Evolutionary conservation across 2,329 filamentous ascomycete genomes (phyloP), one percentile per base, ranked within the genome.

Genomic region (Nothopassalora personata): DNA sequence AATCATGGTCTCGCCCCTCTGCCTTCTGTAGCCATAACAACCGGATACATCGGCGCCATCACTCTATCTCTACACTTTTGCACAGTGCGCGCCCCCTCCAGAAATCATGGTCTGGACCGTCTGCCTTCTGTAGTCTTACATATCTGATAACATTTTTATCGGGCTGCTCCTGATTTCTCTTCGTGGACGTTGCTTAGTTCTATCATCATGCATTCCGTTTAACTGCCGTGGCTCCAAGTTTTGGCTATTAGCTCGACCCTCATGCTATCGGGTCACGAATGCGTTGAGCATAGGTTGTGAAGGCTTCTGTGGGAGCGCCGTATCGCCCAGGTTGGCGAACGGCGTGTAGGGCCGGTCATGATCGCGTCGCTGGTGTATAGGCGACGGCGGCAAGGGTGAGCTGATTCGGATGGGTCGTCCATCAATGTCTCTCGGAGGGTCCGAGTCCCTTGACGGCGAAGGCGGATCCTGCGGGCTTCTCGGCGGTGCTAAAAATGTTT

Each of bases 331-430:
- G 10, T 39, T 33, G 33, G 23, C 34, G 39, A 30, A 47, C 27
- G 9, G 27, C 36, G 34, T 10, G 48, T 45, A 10, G 53, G 49
- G 5, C 49, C 43, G 27, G 48, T 48, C 7, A 23, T 23, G 23
- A 46, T 56, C 49, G n/a, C 45, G 27, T 51, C 50, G 45, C 15
- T 56, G 36, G 15, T 53, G 27, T 33, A 18, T 31, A 9, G 59
- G 61, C 18, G 57, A 50, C 23, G 56, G 56, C 18, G 61, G 59
- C 11, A 63, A 39, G 15, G 45, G 56, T 13, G 30, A 53, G 19
- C 59, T 63, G 53, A 57, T 30, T 30, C 61, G 27, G n/a, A 59
- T 54, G 3, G 57, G 51, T 15, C n/a, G 19, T 4, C 56, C 56
- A 18, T 57, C 48, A 18, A 57, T 48, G 34, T 52, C 43, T 34